A percentile compares a stretch with the other conserved stretches of the same genome.
Evolutionary conservation across 768 basidiomycete genomes (phyloP).

Genomic region (Trichaptum fuscoviolaceum): DNA sequence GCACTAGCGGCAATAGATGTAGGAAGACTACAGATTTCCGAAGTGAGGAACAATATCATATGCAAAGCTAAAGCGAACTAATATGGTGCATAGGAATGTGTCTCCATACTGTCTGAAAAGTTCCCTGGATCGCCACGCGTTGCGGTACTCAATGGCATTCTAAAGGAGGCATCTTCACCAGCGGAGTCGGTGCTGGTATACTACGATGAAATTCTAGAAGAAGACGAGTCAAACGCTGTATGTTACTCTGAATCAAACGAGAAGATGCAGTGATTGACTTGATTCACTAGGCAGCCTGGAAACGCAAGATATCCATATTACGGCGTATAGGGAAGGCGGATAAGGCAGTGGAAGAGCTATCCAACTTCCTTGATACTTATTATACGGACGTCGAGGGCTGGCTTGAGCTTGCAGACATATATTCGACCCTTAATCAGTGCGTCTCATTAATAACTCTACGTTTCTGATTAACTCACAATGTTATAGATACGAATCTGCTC

Average conservation of each 20-base stretch:
- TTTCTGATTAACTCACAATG: background rate
- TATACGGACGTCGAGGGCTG: conserved; percentile 87
- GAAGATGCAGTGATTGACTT: background rate
- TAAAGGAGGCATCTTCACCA: conserved; percentile 64
- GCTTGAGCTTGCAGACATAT: conserved; percentile 80
- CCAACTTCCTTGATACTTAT: conserved; percentile 74
- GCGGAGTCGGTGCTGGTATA: conserved; percentile 53
- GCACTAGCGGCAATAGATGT: conserved; percentile 73
- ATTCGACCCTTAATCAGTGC: conserved; percentile 69
- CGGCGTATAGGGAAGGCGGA: conserved; percentile 57
- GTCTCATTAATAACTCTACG: conserved; percentile 21
- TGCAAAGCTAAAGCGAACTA: background rate
- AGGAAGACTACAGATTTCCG: conserved; percentile 65
- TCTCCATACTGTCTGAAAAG: conserved; percentile 52
- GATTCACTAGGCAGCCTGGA: conserved; percentile 57
- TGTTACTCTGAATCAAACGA: conserved; percentile 22
- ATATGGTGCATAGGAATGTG: conserved; percentile 44
- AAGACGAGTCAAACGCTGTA: conserved; percentile 68
- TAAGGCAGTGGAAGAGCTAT: conserved; percentile 65
- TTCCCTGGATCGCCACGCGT: conserved; percentile 81
- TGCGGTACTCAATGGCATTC: conserved; percentile 69
- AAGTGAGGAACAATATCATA: conserved; percentile 44
- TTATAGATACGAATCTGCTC: conserved; percentile 61
- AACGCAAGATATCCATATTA: conserved; percentile 73
- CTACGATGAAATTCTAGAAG: conserved; percentile 56